Evolutionary conservation across 108 stramenopile species (phyloP), one percentile per base, ranked within the genome.

Genomic region (Seminavis robusta): DNA sequence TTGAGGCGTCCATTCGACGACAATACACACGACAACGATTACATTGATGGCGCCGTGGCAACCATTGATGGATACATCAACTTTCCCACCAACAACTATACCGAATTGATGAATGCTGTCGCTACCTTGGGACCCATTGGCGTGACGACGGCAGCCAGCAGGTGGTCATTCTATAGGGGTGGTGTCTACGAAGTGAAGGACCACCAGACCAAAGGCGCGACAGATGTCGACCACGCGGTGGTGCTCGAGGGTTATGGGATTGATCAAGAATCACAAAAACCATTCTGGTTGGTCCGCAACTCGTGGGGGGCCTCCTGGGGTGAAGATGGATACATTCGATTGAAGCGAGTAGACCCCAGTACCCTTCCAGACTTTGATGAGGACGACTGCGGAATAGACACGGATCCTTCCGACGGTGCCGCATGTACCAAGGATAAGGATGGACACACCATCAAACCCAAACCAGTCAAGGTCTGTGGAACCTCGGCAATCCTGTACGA

Each of bases 221-320:
- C 67, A 10, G 74, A 74, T 57, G 58, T 96, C 26, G 79, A 94
- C 56, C 95, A 96, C 56, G 86, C 79, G 38, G 92, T 96, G 15
- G 69, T 85, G 8, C 63, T 94, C 27, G 83, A 90, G 28, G 92
- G 95, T 16, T 96, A 96, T 54, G 92, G 89, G 19, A 71, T 59
- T 8, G 88, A 94, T 27, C 61, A 71, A 19, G 52, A 59, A 16
- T 84, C 85, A 0, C 81, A 77, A 0, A 69, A 86, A 34, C 70
- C 81, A 32, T 95, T 84, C 63, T 95, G 88, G 80, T 52, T 88
- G 49, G 59, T 94, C 37, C 61, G 89, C 10, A 96, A 96, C 61
- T 76, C 73, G 11, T 96, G 93, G 93, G 69, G 83, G 6, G 66
- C 73, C 20, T 33, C 50, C n/a, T 96, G 86, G 85, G 95, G 90